Percentiles rank a stretch among this genome's conserved stretches.
Conservation (phyloP, 768 basidiomycete species). For the Cantharellus cinnabarinus region DNA sequence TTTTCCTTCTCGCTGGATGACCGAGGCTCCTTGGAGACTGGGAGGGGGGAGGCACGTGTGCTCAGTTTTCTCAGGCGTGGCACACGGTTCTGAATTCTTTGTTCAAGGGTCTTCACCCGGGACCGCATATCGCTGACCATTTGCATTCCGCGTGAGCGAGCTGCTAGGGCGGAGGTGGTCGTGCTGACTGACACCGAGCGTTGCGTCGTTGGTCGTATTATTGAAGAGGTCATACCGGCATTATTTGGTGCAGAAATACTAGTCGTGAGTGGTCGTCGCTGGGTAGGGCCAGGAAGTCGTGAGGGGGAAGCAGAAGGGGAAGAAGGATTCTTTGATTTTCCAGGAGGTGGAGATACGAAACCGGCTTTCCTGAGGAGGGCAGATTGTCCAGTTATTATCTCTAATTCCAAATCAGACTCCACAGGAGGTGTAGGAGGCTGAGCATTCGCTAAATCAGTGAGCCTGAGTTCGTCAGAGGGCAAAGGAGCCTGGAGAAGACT, state of each 20-base stretch:
- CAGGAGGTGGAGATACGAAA: not conserved
- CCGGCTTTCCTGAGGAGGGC: not conserved
- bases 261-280: conserved; percentile 16
- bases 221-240: conserved; percentile 10
- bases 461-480: not conserved
- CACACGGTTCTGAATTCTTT: conserved; percentile 74
- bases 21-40: too few relatives aligned
- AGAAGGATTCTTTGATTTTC: not conserved
- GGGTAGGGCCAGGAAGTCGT: conserved; percentile 21
- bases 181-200: not conserved
- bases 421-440: not conserved
- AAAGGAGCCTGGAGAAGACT: not conserved
- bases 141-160: conserved; percentile 67
- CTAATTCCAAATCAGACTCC: not conserved
- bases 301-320: not conserved
- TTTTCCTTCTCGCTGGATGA: too few relatives aligned
- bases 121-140: conserved; percentile 89
- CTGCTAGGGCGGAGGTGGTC: conserved; percentile 13
- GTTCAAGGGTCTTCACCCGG: conserved; percentile 59
- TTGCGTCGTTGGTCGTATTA: not conserved
- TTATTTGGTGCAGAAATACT: conserved; percentile 3
- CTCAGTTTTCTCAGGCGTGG: conserved; percentile 41
- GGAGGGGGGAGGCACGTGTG: not conserved
- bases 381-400: not conserved
- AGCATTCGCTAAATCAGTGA: not conserved